Conservation (phyloP, 352 stramenopile genomes). For the Phytopythium montanum region DNA sequence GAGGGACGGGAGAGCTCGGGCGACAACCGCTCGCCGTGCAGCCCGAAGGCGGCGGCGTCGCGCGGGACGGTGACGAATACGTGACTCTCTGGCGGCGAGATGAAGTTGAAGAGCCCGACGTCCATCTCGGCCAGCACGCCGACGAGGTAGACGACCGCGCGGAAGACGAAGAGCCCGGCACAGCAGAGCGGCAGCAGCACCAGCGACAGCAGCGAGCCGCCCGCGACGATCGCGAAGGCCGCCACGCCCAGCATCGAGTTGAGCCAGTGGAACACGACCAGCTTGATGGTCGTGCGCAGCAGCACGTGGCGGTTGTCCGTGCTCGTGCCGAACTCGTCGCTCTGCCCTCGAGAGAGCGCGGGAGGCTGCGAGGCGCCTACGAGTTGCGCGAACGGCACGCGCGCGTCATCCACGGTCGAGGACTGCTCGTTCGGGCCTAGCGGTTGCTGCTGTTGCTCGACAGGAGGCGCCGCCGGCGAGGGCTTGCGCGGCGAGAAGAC, state of each 20-base stretch:
- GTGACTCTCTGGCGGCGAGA: constrained; percentile 41
- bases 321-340: constrained; percentile 16
- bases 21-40: constrained; percentile 41
- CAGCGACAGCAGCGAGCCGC: constrained; percentile 32
- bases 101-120: constrained; percentile 61
- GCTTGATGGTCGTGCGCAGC: constrained; percentile 35
- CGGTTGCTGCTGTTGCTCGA: neutral
- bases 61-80: constrained; percentile 40
- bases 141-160: constrained; percentile 44
- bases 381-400: constrained; percentile 6
- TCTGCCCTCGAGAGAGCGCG: constrained; percentile 7
- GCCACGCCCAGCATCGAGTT: constrained; percentile 45
- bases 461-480: constrained; percentile 1
- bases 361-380: constrained; percentile 10
- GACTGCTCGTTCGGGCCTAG: constrained; percentile 12
- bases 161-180: constrained; percentile 50
- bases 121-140: constrained; percentile 54
- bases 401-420: neutral
- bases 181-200: constrained; percentile 52
- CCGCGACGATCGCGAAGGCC: constrained; percentile 39
- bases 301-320: constrained; percentile 14
- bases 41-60: constrained; percentile 29
- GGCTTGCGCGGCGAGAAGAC: constrained; percentile 24
- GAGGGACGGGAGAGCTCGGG: constrained; percentile 45
- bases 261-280: constrained; percentile 57